Conservation (phyloP, 2,329 filamentous ascomycete genomes). For the Allantophomopsis cytisporea region DNA sequence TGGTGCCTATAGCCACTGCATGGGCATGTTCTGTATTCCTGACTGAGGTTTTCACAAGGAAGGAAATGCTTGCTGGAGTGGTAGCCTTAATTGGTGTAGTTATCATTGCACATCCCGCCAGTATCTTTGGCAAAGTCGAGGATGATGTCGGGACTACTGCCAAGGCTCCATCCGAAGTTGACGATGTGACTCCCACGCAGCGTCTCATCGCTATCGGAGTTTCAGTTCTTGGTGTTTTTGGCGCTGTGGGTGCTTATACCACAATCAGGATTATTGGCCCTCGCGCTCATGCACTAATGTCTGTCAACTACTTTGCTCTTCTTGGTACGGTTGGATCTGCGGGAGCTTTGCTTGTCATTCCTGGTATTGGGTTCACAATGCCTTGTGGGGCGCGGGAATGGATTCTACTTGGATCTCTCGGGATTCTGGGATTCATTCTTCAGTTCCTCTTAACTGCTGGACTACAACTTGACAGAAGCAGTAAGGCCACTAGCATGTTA, state of each 20-base stretch:
- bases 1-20: slow-evolving; percentile 69
- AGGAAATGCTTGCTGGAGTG: slow-evolving; percentile 63
- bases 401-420: slow-evolving; percentile 55
- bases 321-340: slow-evolving; percentile 56
- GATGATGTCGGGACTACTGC: slow-evolving; percentile 1
- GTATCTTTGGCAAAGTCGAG: slow-evolving; percentile 10
- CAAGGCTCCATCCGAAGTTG: slow-evolving; percentile 1
- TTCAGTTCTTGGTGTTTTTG: slow-evolving; percentile 65
- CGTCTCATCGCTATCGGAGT: slow-evolving; percentile 51
- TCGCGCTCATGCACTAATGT: slow-evolving; percentile 70
- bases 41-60: slow-evolving; percentile 62
- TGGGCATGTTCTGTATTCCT: slow-evolving; percentile 65
- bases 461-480: slow-evolving; percentile 29
- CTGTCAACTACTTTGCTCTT: slow-evolving; percentile 70
- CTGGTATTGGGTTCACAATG: slow-evolving; percentile 28
- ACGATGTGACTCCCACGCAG: slow-evolving; percentile 9
- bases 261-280: slow-evolving; percentile 69
- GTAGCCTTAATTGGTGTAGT: slow-evolving; percentile 70
- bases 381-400: slow-evolving; percentile 33
- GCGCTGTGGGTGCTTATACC: slow-evolving; percentile 61
- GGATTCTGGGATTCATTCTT: slow-evolving; percentile 64
- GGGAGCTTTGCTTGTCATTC: slow-evolving; percentile 28
- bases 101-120: slow-evolving; percentile 56
- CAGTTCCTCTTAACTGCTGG: slow-evolving; percentile 79
- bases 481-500: slow-evolving; percentile 42